These are phyloP conservation scores for Endothia cerciana DNA, from an alignment of 2,329 filamentous ascomycete species.

Conservation along the genomic window DNA sequence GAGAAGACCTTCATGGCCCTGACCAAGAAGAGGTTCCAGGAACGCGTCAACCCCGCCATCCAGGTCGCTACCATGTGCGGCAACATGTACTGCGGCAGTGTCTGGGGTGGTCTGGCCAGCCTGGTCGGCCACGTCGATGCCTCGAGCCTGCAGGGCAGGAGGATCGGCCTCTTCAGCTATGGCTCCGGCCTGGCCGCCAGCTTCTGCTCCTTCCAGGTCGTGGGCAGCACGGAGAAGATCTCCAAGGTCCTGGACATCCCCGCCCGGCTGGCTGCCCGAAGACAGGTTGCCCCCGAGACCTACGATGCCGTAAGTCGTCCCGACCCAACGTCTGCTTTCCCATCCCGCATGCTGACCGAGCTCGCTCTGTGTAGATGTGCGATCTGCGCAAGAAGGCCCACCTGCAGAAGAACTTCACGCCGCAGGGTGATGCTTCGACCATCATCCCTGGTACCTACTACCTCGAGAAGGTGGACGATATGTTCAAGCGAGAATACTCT, in stretches of 20 bases:
- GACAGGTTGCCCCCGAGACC: slow-evolving; percentile 68
- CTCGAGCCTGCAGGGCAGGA: slow-evolving; percentile 70
- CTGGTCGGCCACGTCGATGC: slow-evolving; percentile 68
- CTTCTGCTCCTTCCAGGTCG: slow-evolving; percentile 74
- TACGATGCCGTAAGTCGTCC: slow-evolving; percentile 69
- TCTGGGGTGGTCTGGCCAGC: slow-evolving; percentile 77
- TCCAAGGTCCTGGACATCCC: slow-evolving; percentile 71
- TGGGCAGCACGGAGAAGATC: slow-evolving; percentile 71
- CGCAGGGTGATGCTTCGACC: slow-evolving; percentile 68
- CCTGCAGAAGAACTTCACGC: slow-evolving; percentile 77
- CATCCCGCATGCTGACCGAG: not conserved
- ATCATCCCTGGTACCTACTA: slow-evolving; percentile 74
- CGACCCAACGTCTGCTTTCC: not conserved
- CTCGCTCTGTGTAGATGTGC: slow-evolving; percentile 70
- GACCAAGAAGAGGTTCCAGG: slow-evolving; percentile 82
- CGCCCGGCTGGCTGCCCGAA: slow-evolving; percentile 67
- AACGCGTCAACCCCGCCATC: slow-evolving; percentile 74
- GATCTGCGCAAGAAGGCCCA: slow-evolving; percentile 81
- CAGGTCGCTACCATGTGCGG: slow-evolving; percentile 78
- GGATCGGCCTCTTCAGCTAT: slow-evolving; percentile 78
- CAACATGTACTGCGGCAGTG: slow-evolving; percentile 71
- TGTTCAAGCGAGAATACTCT: slow-evolving; percentile 81
- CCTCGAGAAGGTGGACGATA: slow-evolving; percentile 78
- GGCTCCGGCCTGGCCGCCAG: slow-evolving; percentile 74
- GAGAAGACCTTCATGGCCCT: slow-evolving; percentile 87